Evolutionary conservation across 345 rosid genomes (phyloP), one percentile per base, ranked within the genome.

Genomic region (Boechera retrofracta): DNA sequence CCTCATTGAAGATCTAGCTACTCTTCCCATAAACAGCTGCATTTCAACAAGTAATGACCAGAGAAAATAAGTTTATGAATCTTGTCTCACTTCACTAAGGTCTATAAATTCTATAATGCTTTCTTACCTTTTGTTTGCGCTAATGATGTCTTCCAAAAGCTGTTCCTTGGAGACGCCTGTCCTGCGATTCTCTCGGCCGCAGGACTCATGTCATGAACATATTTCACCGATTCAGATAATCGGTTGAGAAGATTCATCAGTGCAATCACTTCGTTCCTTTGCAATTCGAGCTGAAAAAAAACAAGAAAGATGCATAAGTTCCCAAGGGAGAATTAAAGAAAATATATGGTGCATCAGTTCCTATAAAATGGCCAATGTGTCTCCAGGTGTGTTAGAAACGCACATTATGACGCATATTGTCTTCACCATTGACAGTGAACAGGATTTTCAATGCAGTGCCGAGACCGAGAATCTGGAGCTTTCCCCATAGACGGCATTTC

Each of bases 401-500:
- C 80, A 95, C 98, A 42, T 59, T 79, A 42, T 88, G 91, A 38
- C 36, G 79, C 71, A 58, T 56, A 24, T 81, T 64, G 35, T 86
- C 87, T 58, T 71, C 82, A n/a, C 90, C 94, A 71, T 92, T 82
- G 59, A 79, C 96, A 33, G 97, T 88, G 83, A 95, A 95, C 15
- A 95, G 87, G 79, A 95, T 89, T 73, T 95, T 90, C 80, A 92
- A 75, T n/a, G 97, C 97, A 38, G 97, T 90, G 45, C 97, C 98
- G 49, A 91, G 95, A 53, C 98, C 98, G 13, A 90, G 92, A 87
- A 90, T 86, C 86, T 94, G 98, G 81, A 94, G 97, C 75, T 94
- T 94, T 69, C 97, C 98, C 99, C 99, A 95, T 45, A 95, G 87
- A 59, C 98, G 87, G 72, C 99, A 95, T 78, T 92, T 95, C 82